These are phyloP conservation scores for Ophiobolus disseminans DNA, from an alignment of 2,329 filamentous ascomycete genomes.

Conservation along the genomic window DNA sequence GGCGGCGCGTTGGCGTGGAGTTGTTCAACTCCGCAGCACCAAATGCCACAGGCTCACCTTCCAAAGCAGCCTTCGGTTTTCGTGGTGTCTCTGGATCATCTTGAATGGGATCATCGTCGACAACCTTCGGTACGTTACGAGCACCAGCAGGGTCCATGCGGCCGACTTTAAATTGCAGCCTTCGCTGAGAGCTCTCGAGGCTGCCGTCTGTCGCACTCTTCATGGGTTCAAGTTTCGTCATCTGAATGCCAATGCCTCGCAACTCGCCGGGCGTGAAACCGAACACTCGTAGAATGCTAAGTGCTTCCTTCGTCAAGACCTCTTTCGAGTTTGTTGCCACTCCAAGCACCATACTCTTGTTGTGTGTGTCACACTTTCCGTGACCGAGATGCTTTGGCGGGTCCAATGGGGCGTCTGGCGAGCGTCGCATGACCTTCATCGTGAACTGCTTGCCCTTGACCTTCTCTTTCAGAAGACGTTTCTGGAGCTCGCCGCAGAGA, in stretches of 20 bases:
- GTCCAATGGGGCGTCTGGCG: constrained; percentile 85
- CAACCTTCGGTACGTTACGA: constrained; percentile 21
- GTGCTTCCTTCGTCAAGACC: constrained; percentile 77
- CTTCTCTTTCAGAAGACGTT: constrained; percentile 78
- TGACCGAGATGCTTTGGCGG: constrained; percentile 93
- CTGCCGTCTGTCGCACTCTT: constrained; percentile 63
- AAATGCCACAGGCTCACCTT: constrained; percentile 46
- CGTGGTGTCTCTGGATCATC: constrained; percentile 54
- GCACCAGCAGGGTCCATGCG: constrained; percentile 42
- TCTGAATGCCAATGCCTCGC: constrained; percentile 89
- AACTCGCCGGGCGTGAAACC: constrained; percentile 89
- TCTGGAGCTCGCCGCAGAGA: constrained; percentile 83
- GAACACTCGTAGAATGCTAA: constrained; percentile 82
- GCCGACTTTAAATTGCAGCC: constrained; percentile 73
- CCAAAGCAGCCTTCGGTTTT: constrained; percentile 33
- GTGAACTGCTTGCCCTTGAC: constrained; percentile 89
- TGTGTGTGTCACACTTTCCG: constrained; percentile 93
- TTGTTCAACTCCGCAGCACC: constrained; percentile 46
- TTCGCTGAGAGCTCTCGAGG: constrained; percentile 77
- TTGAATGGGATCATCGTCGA: constrained; percentile 53
- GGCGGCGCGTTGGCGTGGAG: constrained; percentile 65
- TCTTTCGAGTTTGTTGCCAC: constrained; percentile 80
- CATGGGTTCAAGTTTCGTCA: constrained; percentile 87
- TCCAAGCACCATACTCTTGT: constrained; percentile 83
- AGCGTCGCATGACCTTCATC: constrained; percentile 91